phyloP scores from a whole-genome alignment of 1,284 basidiomycete species.

The Apiotrichum akiyoshidainum region DNA sequence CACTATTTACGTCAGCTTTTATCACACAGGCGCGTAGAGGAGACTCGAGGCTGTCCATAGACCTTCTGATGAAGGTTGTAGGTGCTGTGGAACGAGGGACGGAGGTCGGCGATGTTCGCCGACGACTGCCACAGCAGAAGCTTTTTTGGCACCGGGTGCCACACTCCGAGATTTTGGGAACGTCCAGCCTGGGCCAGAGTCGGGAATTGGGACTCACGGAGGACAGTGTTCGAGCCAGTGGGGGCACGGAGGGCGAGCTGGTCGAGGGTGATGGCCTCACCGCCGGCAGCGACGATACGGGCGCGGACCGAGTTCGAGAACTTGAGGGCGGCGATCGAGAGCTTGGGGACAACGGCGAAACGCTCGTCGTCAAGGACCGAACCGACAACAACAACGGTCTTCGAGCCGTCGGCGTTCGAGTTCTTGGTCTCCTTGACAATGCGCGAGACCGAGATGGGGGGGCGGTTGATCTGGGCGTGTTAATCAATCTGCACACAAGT shows the following conservation, averaged over 20 bases:
- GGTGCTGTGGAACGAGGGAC: neutral
- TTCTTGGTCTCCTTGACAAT: slow-evolving; percentile 75
- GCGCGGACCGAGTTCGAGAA: slow-evolving; percentile 92
- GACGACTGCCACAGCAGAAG: too few species aligned
- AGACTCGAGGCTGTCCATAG: neutral
- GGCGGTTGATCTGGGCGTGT: slow-evolving; percentile 81
- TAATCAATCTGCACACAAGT: too few species aligned
- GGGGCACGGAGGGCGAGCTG: slow-evolving; percentile 92
- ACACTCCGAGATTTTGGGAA: neutral
- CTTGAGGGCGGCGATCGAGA: slow-evolving; percentile 88
- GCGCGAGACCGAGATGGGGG: slow-evolving; percentile 89
- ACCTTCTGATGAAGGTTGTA: neutral
- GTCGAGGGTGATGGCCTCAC: slow-evolving; percentile 92
- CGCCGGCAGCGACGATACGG: slow-evolving; percentile 91
- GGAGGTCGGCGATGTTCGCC: too few species aligned
- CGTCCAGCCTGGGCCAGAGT: too few species aligned
- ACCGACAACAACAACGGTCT: slow-evolving; percentile 86
- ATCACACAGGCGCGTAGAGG: neutral
- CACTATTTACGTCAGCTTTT: slow-evolving; percentile 19
- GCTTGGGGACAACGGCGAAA: slow-evolving; percentile 79
- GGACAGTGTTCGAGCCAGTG: slow-evolving; percentile 90
- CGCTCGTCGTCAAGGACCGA: slow-evolving; percentile 97
- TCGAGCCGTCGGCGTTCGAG: slow-evolving; percentile 64
- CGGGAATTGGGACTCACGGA: slow-evolving; percentile 45
- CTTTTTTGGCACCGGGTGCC: too few species aligned